Conservation (phyloP, 805 yeast species). For the Sugiyamaella lignohabitans region DNA sequence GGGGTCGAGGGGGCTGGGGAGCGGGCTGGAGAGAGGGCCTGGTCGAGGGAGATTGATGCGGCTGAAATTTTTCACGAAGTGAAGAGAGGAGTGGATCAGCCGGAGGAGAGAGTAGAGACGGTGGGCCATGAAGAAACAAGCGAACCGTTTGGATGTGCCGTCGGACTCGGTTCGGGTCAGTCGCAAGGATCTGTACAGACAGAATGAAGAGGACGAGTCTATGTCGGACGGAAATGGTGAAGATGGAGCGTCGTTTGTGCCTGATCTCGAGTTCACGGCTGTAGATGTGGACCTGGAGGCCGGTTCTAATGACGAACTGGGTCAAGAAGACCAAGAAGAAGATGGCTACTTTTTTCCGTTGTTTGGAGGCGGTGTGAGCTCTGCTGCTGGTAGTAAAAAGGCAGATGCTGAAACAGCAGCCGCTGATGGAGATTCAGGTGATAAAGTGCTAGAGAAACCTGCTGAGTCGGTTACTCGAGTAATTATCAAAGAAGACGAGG, state of each 20-base stretch:
- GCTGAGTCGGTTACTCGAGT: not conserved
- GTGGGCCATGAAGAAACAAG: too few relatives aligned
- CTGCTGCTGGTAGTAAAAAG: not conserved
- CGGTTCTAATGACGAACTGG: not conserved
- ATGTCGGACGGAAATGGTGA: not conserved
- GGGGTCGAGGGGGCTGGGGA: too few relatives aligned
- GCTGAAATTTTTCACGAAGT: too few relatives aligned
- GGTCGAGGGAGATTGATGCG: too few relatives aligned
- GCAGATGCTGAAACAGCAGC: conserved; percentile 1
- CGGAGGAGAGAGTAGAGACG: too few relatives aligned
- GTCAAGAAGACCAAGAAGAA: conserved; percentile 3
- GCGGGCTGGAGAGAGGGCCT: too few relatives aligned
- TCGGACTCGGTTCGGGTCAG: not conserved
- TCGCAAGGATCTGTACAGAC: not conserved
- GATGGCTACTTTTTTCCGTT: conserved; percentile 15
- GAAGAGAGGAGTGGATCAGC: too few relatives aligned
- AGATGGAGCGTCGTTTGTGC: not conserved
- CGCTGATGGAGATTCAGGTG: conserved; percentile 1
- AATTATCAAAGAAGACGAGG: conserved; percentile 5
- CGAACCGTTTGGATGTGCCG: not conserved
- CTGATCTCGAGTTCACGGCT: not conserved
- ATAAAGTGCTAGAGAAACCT: not conserved
- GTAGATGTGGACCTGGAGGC: not conserved
- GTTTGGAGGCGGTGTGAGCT: conserved; percentile 8
- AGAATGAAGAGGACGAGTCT: not conserved